Percentiles rank a stretch among this genome's conserved stretches.
Evolutionary conservation across 176 grass and related monocot species (phyloP).

Genomic region (Alopecurus myosuroides): DNA sequence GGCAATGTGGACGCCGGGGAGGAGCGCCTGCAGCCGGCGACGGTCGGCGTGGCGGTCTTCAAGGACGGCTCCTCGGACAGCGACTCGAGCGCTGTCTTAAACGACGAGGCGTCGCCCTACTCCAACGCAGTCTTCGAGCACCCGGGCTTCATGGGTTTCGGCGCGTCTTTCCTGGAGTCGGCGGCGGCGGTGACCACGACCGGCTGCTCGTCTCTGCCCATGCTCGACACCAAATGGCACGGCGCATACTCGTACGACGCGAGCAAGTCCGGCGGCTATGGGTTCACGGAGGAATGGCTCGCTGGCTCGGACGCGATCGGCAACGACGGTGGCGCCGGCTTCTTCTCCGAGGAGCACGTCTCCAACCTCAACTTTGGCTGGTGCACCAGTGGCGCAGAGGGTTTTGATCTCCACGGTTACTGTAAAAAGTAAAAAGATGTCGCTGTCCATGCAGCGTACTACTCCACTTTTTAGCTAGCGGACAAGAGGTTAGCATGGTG

Average conservation of each 20-base stretch:
- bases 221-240: constrained; percentile 35
- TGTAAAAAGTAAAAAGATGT: constrained; percentile 23
- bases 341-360: constrained; percentile 41
- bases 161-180: constrained; percentile 19
- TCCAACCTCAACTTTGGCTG: constrained; percentile 43
- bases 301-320: constrained; percentile 15
- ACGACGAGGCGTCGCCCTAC: constrained; percentile 51
- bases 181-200: not conserved
- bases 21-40: not conserved
- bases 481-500: not conserved
- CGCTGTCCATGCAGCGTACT: constrained; percentile 17
- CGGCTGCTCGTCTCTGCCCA: constrained; percentile 12
- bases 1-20: constrained; percentile 12
- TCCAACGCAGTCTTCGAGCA: constrained; percentile 28
- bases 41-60: constrained; percentile 2
- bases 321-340: constrained; percentile 14
- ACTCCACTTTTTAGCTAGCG: not conserved
- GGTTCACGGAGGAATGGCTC: constrained; percentile 42
- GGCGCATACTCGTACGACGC: constrained; percentile 18
- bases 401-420: constrained; percentile 20
- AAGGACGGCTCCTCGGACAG: constrained; percentile 83
- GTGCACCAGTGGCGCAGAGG: constrained; percentile 19
- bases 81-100: constrained; percentile 73
- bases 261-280: constrained; percentile 21
- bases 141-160: constrained; percentile 22